Evolutionary conservation across 306 rosid genomes (phyloP).

Genomic region (Vachellia collinsii): DNA sequence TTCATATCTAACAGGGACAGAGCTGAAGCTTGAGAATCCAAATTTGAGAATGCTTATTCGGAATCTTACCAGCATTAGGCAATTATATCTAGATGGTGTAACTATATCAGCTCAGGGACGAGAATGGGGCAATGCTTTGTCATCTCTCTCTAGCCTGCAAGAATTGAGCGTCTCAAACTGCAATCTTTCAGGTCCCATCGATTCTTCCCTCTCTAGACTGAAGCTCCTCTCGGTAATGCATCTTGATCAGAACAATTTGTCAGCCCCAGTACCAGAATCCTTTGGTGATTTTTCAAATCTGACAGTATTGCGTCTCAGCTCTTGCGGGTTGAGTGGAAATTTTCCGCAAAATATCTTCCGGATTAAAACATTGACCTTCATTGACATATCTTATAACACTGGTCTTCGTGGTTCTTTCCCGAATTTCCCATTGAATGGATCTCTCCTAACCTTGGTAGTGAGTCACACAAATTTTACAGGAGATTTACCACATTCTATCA

Average conservation of each 20-base stretch:
- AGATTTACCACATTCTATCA: background rate
- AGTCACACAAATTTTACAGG: background rate
- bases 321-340: background rate
- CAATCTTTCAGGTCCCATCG: conserved; percentile 39
- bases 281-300: conserved; percentile 33
- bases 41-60: background rate
- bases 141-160: background rate
- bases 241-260: conserved; percentile 22
- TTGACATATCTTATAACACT: conserved; percentile 17
- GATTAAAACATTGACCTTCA: background rate
- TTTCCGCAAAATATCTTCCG: conserved; percentile 25
- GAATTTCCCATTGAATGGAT: background rate
- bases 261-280: conserved; percentile 28
- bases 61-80: conserved; percentile 29
- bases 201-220: conserved; percentile 25
- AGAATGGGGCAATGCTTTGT: conserved; percentile 48
- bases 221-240: conserved; percentile 13
- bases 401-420: conserved; percentile 34
- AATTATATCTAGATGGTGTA: conserved; percentile 46
- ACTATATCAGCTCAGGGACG: conserved; percentile 32
- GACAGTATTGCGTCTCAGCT: background rate
- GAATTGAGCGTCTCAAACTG: conserved; percentile 37
- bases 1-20: background rate
- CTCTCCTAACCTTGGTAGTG: background rate
- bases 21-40: conserved; percentile 23